These are phyloP conservation scores for Diatrype stigma DNA, from an alignment of 2,329 filamentous ascomycete species.

Conservation along the genomic window DNA sequence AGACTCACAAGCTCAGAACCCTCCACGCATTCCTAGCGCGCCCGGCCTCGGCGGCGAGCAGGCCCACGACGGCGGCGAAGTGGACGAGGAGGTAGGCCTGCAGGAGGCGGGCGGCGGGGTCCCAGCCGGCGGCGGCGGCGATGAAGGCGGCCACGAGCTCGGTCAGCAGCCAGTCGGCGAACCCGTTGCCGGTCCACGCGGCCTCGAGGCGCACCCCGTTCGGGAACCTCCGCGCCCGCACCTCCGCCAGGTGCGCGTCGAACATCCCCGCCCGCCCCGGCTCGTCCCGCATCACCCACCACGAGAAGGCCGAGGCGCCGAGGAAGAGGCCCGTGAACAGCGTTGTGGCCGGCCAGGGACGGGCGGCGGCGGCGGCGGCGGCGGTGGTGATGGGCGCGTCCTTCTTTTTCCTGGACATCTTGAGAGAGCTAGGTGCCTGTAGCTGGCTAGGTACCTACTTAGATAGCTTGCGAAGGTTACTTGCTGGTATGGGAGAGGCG, in stretches of 20 bases:
- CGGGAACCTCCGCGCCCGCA: not conserved
- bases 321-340: not conserved
- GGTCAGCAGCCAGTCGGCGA: not conserved
- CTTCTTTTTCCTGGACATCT: not conserved
- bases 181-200: not conserved
- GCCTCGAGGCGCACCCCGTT: conserved; percentile 1
- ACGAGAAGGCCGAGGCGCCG: not conserved
- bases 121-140: not conserved
- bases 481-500: no score
- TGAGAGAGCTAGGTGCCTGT: no score
- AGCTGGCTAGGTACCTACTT: no score
- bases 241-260: not conserved
- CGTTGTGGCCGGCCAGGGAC: not conserved
- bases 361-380: not conserved
- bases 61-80: conserved; percentile 2
- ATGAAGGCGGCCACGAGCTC: not conserved
- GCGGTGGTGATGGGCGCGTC: not conserved
- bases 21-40: conserved; percentile 1
- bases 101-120: conserved; percentile 2
- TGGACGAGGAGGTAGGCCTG: conserved; percentile 6
- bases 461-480: no score
- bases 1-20: conserved; percentile 3
- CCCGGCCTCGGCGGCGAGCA: conserved; percentile 3
- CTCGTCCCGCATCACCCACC: not conserved
- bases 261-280: not conserved